phyloP scores from a whole-genome alignment of 129 eudicot species.

The Lonicera japonica region DNA sequence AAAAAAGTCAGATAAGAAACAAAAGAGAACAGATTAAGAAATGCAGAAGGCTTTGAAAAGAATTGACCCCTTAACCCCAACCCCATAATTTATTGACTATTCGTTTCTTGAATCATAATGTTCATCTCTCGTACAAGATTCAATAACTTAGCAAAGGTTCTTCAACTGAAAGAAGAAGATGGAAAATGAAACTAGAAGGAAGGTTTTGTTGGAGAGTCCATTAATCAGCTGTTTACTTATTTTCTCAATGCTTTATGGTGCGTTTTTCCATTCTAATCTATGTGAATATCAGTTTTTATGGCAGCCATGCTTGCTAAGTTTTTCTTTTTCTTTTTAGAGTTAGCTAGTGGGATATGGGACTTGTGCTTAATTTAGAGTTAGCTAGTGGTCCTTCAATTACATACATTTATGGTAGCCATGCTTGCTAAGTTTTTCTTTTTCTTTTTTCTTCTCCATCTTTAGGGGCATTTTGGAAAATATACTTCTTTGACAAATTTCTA shows the following conservation, averaged over 20 bases:
- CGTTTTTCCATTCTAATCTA: background rate
- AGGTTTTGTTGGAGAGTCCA: background rate
- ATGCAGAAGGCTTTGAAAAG: background rate
- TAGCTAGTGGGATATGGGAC: background rate
- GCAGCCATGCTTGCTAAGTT: no score
- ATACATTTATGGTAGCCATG: no score
- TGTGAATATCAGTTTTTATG: background rate
- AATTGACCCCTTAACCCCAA: background rate
- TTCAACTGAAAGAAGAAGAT: background rate
- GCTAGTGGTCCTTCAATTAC: no score
- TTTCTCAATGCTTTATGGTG: background rate
- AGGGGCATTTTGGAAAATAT: no score
- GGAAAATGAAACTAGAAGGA: background rate
- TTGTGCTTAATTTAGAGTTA: no score
- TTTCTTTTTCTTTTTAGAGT: no score
- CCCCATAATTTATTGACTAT: background rate
- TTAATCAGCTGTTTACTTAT: background rate
- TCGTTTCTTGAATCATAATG: background rate
- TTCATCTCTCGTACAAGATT: background rate
- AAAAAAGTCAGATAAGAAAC: background rate
- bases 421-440: no score
- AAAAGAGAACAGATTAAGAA: background rate
- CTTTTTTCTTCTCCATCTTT: no score
- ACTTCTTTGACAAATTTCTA: no score
- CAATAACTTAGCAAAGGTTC: background rate